These are phyloP conservation scores for Boletus subcaerulescens DNA, from an alignment of 768 basidiomycete genomes.

Conservation along the genomic window DNA sequence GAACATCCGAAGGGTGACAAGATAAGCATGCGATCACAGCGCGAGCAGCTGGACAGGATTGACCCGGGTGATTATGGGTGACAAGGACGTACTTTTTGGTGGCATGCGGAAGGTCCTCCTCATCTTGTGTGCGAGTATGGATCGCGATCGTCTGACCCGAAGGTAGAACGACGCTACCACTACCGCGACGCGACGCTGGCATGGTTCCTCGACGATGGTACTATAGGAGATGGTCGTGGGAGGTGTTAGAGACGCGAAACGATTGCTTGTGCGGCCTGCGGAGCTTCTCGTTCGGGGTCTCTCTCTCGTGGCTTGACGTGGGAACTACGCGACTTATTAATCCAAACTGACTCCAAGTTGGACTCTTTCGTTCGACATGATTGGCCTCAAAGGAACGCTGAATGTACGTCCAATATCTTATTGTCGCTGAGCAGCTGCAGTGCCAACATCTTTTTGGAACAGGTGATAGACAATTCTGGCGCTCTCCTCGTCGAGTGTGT, in stretches of 20 bases:
- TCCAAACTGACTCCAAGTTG: background rate
- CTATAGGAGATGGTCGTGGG: constrained; percentile 16
- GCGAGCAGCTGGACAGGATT: background rate
- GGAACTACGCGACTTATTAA: constrained; percentile 22
- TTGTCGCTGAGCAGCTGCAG: background rate
- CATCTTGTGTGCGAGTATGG: constrained; percentile 86
- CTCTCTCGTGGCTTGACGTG: constrained; percentile 16
- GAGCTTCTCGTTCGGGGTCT: constrained; percentile 16
- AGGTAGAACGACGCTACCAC: constrained; percentile 68
- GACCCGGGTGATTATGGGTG: background rate
- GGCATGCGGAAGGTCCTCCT: constrained; percentile 86
- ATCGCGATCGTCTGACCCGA: constrained; percentile 78
- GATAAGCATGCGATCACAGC: constrained; percentile 1
- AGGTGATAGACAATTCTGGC: constrained; percentile 98
- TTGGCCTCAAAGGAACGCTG: constrained; percentile 90
- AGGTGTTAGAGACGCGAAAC: constrained; percentile 6
- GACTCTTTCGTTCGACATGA: constrained; percentile 50
- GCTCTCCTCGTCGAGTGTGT: constrained; percentile 94
- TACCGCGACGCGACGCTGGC: constrained; percentile 74
- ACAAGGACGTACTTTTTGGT: constrained; percentile 72
- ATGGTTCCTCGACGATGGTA: constrained; percentile 34
- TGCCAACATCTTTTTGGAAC: background rate
- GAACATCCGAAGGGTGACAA: background rate
- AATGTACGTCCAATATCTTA: constrained; percentile 52
- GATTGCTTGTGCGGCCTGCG: background rate